Percentiles rank a stretch among this genome's conserved stretches.
Conservation (phyloP, 2,329 filamentous ascomycete species). For the Sclerotinia borealis region DNA sequence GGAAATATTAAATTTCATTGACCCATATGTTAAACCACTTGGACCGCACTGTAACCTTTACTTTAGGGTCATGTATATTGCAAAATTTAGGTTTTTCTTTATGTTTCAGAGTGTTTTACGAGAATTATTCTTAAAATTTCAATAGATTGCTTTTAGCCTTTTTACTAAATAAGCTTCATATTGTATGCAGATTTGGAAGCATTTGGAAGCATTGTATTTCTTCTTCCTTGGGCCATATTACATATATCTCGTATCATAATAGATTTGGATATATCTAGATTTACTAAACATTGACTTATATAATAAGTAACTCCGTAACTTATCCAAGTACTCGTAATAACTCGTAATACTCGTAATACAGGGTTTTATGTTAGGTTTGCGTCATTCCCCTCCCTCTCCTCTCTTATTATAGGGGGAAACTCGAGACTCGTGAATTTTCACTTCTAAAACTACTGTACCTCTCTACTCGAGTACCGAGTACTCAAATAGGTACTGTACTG, state of each 20-base stretch:
- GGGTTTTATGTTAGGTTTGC: neutral
- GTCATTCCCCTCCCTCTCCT: slow-evolving; percentile 1
- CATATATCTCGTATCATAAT: too few species aligned
- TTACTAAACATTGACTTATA: too few species aligned
- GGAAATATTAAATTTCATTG: slow-evolving; percentile 1
- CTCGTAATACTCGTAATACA: too few species aligned
- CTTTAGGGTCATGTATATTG: neutral
- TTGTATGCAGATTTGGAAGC: neutral
- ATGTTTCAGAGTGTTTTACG: slow-evolving; percentile 1
- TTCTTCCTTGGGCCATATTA: too few species aligned
- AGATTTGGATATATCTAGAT: too few species aligned
- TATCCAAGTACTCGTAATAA: too few species aligned
- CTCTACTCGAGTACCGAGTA: neutral
- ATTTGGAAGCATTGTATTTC: too few species aligned
- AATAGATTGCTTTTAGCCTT: neutral
- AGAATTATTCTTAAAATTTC: neutral
- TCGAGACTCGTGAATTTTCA: neutral
- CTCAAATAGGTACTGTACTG: too few species aligned
- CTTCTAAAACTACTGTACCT: neutral
- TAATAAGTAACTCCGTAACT: too few species aligned
- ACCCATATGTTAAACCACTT: neutral
- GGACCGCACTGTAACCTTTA: neutral
- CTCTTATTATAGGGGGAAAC: neutral
- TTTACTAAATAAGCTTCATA: neutral
- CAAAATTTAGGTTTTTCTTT: neutral